A percentile compares a stretch with the other conserved stretches of the same genome.
These are phyloP conservation scores for Klebsormidium nitens DNA, from an alignment of 139 green algal genomes.

Conservation along the genomic window DNA sequence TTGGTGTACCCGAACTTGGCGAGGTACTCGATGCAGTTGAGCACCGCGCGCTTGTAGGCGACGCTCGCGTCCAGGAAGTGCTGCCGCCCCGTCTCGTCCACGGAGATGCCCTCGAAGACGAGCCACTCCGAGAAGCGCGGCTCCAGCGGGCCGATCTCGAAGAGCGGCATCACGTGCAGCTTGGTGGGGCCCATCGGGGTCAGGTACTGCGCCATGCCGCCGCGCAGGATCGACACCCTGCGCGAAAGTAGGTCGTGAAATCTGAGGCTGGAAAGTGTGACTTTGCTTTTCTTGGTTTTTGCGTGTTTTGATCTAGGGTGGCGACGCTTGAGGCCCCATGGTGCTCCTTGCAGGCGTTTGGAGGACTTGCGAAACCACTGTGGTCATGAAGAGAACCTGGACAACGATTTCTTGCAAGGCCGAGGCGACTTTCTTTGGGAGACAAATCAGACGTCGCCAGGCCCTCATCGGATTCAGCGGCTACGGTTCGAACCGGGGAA, in stretches of 20 bases:
- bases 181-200: conserved; percentile 61
- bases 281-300: background rate
- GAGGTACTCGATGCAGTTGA: conserved; percentile 73
- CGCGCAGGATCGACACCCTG: conserved; percentile 67
- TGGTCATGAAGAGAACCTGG: no score
- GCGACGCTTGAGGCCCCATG: no score
- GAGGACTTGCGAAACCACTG: no score
- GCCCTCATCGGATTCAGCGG: no score
- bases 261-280: no score
- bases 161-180: conserved; percentile 67
- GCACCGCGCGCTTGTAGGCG: conserved; percentile 69
- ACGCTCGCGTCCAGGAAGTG: conserved; percentile 67
- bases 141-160: conserved; percentile 70
- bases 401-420: no score
- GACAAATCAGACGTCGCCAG: no score
- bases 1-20: conserved; percentile 59
- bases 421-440: no score
- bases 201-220: conserved; percentile 48
- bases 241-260: no score
- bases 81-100: conserved; percentile 63
- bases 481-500: no score
- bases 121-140: conserved; percentile 66
- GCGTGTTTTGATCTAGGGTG: background rate
- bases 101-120: conserved; percentile 67
- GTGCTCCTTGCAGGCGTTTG: no score